A percentile compares a stretch with the other conserved stretches of the same genome.
phyloP scores from a whole-genome alignment of 1,284 basidiomycete species.

The Puccinia polysora region DNA sequence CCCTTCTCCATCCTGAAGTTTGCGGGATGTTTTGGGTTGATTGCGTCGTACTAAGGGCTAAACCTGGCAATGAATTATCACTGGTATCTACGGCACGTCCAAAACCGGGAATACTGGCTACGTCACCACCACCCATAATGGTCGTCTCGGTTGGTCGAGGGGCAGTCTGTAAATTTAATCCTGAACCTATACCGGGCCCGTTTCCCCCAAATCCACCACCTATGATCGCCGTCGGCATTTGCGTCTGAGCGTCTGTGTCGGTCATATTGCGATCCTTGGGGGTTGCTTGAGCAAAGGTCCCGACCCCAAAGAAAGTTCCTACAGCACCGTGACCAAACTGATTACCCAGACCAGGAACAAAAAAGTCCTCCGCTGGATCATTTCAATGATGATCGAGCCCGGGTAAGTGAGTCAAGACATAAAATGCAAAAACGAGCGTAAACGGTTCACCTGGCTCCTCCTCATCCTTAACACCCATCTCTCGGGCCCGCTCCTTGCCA shows the following conservation, averaged over 20 bases:
- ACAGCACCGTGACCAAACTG: constrained; percentile 20
- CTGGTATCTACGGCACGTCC: constrained; percentile 26
- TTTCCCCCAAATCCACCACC: constrained; percentile 9
- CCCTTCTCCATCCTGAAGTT: constrained; percentile 31
- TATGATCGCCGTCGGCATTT: not conserved
- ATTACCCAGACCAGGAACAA: constrained; percentile 39
- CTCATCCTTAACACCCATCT: constrained; percentile 43
- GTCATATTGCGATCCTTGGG: constrained; percentile 20
- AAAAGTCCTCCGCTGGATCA: constrained; percentile 36
- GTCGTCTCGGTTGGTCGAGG: constrained; percentile 6
- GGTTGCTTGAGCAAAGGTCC: constrained; percentile 6
- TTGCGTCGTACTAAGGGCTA: constrained; percentile 12
- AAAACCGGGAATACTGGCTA: constrained; percentile 36
- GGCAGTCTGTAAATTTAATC: not conserved
- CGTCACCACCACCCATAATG: not conserved
- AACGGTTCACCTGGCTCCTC: constrained; percentile 38
- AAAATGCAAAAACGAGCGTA: not conserved
- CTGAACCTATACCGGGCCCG: not conserved
- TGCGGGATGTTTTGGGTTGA: not conserved
- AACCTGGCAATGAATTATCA: constrained; percentile 31
- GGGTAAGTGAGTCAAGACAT: not conserved
- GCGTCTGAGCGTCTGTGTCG: constrained; percentile 9
- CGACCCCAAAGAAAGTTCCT: constrained; percentile 18
- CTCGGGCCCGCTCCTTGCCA: constrained; percentile 41
- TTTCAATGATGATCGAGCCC: not conserved